Evolutionary conservation across 2,329 filamentous ascomycete species (phyloP), one percentile per base, ranked within the genome.

Genomic region (Aspergillus awamori): DNA sequence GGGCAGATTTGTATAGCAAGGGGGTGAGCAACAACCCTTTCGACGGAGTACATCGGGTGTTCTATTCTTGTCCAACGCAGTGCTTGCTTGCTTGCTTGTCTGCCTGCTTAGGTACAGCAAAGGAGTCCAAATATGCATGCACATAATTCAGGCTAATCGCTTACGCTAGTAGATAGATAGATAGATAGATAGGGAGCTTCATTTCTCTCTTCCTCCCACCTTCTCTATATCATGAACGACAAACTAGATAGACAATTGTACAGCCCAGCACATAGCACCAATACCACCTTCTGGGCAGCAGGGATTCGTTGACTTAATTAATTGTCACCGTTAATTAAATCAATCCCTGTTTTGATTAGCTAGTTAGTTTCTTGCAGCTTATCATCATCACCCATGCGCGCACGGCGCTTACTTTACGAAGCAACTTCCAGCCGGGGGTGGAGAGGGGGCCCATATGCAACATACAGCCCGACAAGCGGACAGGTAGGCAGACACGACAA

Each of bases 11-110:
- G 17, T 33, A 11, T 45, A 8, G 41, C 10, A 22, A 45, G n/a
- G 41, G 41, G 17, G 17, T 11, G 41, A 22, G 41, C 20, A 45
- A 30, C 28, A 30, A 30, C n/a, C 24, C 11, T 30, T 8, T 17
- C 11, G 33, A 36, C n/a, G 7, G 15, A 30, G 28, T 13, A 6
- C 26, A n/a, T 28, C 8, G 15, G 22, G 13, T 51, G 47, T 51
- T 51, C 47, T 51, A 51, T 51, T 30, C 24, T 51, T 51, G 47
- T 51, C 26, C 11, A n/a, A 51, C 26, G 47, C 30, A n/a, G 26
- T 33, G 24, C 45, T 20, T 45, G 17, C 41, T 22, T 10, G 4
- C 22, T 10, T 22, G 41, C 20, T 45, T 30, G 28, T 10, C 28
- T 30, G 28, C 28, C 28, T 30, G 28, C 28, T 30, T 15, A 36